Evolutionary conservation across 352 stramenopile genomes (phyloP).

Genomic region (Pythium dissotocum): DNA sequence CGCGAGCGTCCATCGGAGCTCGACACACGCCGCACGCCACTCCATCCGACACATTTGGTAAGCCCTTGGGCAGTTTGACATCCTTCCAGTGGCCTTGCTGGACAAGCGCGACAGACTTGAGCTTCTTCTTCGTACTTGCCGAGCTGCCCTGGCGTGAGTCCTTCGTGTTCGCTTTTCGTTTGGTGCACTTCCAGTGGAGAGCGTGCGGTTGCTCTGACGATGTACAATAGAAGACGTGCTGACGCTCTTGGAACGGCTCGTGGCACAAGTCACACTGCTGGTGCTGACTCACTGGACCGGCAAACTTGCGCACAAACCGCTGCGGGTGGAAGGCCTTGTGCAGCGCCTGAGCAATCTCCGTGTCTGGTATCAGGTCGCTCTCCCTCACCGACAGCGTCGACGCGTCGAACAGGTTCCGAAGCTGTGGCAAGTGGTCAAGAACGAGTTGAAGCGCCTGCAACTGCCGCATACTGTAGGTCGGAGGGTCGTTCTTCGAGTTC

Average conservation of each 20-base stretch:
- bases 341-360: slow-evolving; percentile 51
- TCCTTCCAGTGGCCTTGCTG: slow-evolving; percentile 60
- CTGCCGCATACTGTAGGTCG: slow-evolving; percentile 58
- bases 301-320: slow-evolving; percentile 56
- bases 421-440: slow-evolving; percentile 61
- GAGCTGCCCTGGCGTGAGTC: slow-evolving; percentile 18
- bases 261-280: slow-evolving; percentile 63
- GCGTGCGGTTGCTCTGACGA: slow-evolving; percentile 42
- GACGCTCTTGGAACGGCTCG: slow-evolving; percentile 71
- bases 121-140: slow-evolving; percentile 53
- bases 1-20: slow-evolving; percentile 48
- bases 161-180: slow-evolving; percentile 41
- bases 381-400: slow-evolving; percentile 24
- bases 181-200: slow-evolving; percentile 82
- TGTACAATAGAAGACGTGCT: slow-evolving; percentile 79
- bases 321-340: slow-evolving; percentile 55
- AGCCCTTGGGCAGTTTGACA: slow-evolving; percentile 50
- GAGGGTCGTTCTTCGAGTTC: slow-evolving; percentile 46
- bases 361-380: slow-evolving; percentile 43
- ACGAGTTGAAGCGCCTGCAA: slow-evolving; percentile 73
- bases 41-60: slow-evolving; percentile 49
- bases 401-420: slow-evolving; percentile 53
- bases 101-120: slow-evolving; percentile 50
- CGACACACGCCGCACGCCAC: slow-evolving; percentile 64
- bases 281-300: slow-evolving; percentile 54